phyloP scores from a whole-genome alignment of 345 rosid genomes.

The Draba incana region DNA sequence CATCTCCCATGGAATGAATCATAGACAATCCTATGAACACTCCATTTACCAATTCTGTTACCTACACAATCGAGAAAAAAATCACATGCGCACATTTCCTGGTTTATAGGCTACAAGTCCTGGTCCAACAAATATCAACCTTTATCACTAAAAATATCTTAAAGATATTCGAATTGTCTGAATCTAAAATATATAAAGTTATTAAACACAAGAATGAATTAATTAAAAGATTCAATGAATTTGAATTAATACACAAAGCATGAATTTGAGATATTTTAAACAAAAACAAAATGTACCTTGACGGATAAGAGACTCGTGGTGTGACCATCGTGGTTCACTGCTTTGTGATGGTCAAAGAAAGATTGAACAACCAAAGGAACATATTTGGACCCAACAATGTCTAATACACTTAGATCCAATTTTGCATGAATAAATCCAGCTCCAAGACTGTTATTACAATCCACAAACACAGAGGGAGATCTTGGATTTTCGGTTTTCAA shows the following conservation, averaged over 20 bases:
- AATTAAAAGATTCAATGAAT: neutral
- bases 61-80: slow-evolving; percentile 46
- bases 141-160: too few species aligned
- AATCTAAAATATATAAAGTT: too few species aligned
- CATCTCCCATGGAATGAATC: slow-evolving; percentile 65
- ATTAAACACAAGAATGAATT: too few species aligned
- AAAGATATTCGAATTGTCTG: too few species aligned
- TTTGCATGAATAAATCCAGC: slow-evolving; percentile 65
- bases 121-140: too few species aligned
- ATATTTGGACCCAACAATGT: slow-evolving; percentile 54
- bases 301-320: slow-evolving; percentile 53
- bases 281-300: slow-evolving; percentile 41
- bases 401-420: slow-evolving; percentile 46
- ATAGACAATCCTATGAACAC: slow-evolving; percentile 70
- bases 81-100: too few species aligned
- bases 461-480: slow-evolving; percentile 52
- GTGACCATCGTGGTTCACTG: slow-evolving; percentile 65
- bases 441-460: slow-evolving; percentile 66
- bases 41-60: slow-evolving; percentile 66
- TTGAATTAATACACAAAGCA: too few species aligned
- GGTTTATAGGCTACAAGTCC: too few species aligned
- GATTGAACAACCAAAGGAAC: slow-evolving; percentile 61
- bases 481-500: slow-evolving; percentile 7
- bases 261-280: too few species aligned
- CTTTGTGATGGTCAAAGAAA: slow-evolving; percentile 69